phyloP scores from a whole-genome alignment of 345 rosid species.

The Clarkia xantiana region DNA sequence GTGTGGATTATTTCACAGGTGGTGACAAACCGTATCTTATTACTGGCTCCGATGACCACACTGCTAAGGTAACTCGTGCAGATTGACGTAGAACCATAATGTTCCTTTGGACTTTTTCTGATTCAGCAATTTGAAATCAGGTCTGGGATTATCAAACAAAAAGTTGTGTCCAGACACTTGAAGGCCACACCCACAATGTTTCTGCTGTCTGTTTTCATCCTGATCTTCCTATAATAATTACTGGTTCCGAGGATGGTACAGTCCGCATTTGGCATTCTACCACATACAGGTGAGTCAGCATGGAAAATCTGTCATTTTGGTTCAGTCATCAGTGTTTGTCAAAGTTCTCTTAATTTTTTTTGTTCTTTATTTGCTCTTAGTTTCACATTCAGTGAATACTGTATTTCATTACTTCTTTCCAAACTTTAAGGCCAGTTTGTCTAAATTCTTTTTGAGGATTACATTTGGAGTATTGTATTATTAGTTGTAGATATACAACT shows the following conservation, averaged over 20 bases:
- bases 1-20: constrained; percentile 62
- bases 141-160: constrained; percentile 84
- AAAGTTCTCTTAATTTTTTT: background rate
- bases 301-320: too few species aligned
- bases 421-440: too few species aligned
- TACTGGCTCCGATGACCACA: constrained; percentile 83
- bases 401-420: too few species aligned
- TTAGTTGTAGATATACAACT: too few species aligned
- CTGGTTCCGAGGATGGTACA: constrained; percentile 84
- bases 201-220: constrained; percentile 76
- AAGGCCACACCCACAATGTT: constrained; percentile 79
- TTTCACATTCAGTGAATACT: too few species aligned
- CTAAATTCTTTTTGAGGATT: too few species aligned
- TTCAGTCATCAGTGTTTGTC: too few species aligned
- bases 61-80: constrained; percentile 56
- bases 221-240: constrained; percentile 65
- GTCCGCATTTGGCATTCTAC: constrained; percentile 74
- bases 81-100: constrained; percentile 5
- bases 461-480: too few species aligned
- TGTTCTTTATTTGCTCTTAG: background rate
- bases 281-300: constrained; percentile 46
- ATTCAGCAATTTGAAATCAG: constrained; percentile 19
- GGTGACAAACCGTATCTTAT: constrained; percentile 68
- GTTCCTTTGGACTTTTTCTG: constrained; percentile 5
- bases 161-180: constrained; percentile 64